A percentile compares a stretch with the other conserved stretches of the same genome.
Conservation (phyloP, 192 early-diverging fungal genomes). For the Coemansia sp. region DNA sequence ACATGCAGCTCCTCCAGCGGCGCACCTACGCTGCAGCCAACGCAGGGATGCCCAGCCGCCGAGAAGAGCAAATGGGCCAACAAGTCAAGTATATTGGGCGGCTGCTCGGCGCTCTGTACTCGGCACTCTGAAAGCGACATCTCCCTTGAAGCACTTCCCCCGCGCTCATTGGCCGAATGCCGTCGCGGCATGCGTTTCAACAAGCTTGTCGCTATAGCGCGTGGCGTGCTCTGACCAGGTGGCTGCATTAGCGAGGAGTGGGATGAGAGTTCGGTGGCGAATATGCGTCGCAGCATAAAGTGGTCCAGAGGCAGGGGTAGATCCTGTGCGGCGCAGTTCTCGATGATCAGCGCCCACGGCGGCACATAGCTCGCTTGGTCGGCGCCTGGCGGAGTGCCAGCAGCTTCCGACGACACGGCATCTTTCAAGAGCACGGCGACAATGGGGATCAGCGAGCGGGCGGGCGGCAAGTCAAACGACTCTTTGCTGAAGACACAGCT, state of each 20-base stretch:
- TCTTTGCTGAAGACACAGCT: conserved; percentile 45
- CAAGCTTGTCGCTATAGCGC: conserved; percentile 28
- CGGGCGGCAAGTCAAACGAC: conserved; percentile 35
- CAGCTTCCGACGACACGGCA: conserved; percentile 30
- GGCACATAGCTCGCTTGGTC: conserved; percentile 1
- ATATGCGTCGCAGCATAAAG: conserved; percentile 47
- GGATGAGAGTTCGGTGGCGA: conserved; percentile 37
- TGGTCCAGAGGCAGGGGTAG: conserved; percentile 42
- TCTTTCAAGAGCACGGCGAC: conserved; percentile 51
- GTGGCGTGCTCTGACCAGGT: conserved; percentile 5
- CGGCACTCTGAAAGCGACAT: conserved; percentile 30
- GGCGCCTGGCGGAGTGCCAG: not conserved
- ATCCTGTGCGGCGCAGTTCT: conserved; percentile 14
- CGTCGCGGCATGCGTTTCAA: conserved; percentile 49
- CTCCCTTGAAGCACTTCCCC: conserved; percentile 10
- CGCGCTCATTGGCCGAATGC: conserved; percentile 14
- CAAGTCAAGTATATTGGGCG: conserved; percentile 36
- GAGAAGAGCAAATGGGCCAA: conserved; percentile 36
- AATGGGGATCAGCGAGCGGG: conserved; percentile 45
- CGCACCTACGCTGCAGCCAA: conserved; percentile 29
- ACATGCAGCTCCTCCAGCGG: conserved; percentile 36
- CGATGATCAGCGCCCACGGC: conserved; percentile 22
- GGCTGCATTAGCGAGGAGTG: conserved; percentile 18
- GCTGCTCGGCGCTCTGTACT: conserved; percentile 4
- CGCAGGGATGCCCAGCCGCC: conserved; percentile 36